A percentile compares a stretch with the other conserved stretches of the same genome.
These are phyloP conservation scores for Lichtheimia hyalospora DNA, from an alignment of 371 early-diverging fungal species.

Conservation along the genomic window DNA sequence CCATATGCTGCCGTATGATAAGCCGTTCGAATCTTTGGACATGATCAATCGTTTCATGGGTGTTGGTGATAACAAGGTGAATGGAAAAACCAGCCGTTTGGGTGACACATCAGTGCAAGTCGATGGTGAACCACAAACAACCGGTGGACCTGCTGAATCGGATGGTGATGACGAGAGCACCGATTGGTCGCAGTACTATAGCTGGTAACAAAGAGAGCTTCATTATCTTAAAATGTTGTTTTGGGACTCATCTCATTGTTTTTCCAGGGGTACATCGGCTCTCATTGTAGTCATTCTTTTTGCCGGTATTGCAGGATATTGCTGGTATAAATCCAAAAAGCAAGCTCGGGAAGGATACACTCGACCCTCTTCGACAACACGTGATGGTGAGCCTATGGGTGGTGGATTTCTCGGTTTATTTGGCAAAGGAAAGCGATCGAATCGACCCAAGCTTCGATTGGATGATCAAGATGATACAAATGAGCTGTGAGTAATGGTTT, in stretches of 20 bases:
- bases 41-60: slow-evolving; percentile 79
- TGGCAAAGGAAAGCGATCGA: slow-evolving; percentile 9
- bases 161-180: slow-evolving; percentile 3
- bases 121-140: slow-evolving; percentile 1
- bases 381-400: slow-evolving; percentile 1
- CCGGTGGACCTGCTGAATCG: neutral
- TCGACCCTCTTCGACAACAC: slow-evolving; percentile 9
- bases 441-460: slow-evolving; percentile 30
- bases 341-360: slow-evolving; percentile 5
- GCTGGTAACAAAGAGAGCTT: slow-evolving; percentile 11
- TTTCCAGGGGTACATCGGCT: slow-evolving; percentile 29
- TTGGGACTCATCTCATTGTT: neutral
- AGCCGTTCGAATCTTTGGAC: slow-evolving; percentile 62
- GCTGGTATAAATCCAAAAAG: slow-evolving; percentile 27
- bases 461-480: slow-evolving; percentile 46
- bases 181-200: slow-evolving; percentile 23
- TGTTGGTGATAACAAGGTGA: slow-evolving; percentile 38
- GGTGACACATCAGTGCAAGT: slow-evolving; percentile 14
- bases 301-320: slow-evolving; percentile 24
- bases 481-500: slow-evolving; percentile 48
- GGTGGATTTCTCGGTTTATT: slow-evolving; percentile 6
- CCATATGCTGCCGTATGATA: slow-evolving; percentile 85
- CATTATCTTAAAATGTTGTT: neutral
- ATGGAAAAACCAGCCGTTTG: slow-evolving; percentile 32
- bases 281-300: slow-evolving; percentile 29